Evolutionary conservation across 805 yeast species (phyloP).

Genomic region (Yueomyces sp.): DNA sequence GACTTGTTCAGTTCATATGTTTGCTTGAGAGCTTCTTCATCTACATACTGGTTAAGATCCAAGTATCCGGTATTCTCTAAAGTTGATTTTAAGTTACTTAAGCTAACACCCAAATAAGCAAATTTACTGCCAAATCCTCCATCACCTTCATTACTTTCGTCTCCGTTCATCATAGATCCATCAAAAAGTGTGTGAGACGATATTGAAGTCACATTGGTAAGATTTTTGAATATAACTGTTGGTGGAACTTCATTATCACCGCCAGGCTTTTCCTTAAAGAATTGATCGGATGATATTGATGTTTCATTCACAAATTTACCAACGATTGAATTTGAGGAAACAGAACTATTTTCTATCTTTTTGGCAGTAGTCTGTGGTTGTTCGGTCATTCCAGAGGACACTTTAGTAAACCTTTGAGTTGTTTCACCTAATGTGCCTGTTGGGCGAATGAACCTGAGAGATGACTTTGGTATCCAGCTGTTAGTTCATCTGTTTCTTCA

Average conservation of each 20-base stretch:
- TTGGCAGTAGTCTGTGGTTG: neutral
- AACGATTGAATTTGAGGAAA: conserved; percentile 38
- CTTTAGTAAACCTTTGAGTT: conserved; percentile 24
- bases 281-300: conserved; percentile 92
- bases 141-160: conserved; percentile 2
- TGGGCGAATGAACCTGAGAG: conserved; percentile 33
- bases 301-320: conserved; percentile 77
- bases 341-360: conserved; percentile 37
- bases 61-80: conserved; percentile 36
- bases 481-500: conserved; percentile 5
- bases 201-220: conserved; percentile 77
- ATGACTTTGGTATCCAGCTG: conserved; percentile 1
- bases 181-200: conserved; percentile 91
- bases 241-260: conserved; percentile 71
- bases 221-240: conserved; percentile 60
- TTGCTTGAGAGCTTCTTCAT: conserved; percentile 81
- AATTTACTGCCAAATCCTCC: conserved; percentile 3
- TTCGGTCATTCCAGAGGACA: conserved; percentile 33
- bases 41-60: conserved; percentile 50
- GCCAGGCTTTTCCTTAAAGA: conserved; percentile 66
- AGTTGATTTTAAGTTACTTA: conserved; percentile 2
- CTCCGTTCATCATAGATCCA: conserved; percentile 28
- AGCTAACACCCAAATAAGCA: neutral
- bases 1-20: conserved; percentile 91
- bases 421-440: conserved; percentile 49